Percentiles rank a stretch among this genome's conserved stretches.
Conservation (phyloP, 2,329 filamentous ascomycete species). For the Colletotrichum orbiculare region DNA sequence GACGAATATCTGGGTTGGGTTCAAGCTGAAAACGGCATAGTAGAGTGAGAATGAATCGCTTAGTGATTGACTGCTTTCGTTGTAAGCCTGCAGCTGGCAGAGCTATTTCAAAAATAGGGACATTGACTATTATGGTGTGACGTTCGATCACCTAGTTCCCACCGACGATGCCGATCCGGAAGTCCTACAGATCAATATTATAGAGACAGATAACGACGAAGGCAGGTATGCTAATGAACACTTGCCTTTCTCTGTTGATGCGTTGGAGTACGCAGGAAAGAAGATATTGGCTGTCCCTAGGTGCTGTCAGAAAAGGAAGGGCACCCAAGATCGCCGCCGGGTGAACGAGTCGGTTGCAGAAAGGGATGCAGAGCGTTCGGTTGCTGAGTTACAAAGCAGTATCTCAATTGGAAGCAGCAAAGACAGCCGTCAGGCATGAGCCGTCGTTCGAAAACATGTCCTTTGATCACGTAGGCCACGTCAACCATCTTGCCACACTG, state of each 20-base stretch:
- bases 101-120: background rate
- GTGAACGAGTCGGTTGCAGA: constrained; percentile 41
- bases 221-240: constrained; percentile 48
- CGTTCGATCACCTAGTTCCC: constrained; percentile 53
- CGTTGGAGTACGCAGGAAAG: constrained; percentile 50
- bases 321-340: constrained; percentile 47
- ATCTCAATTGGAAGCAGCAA: too few species aligned
- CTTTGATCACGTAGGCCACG: too few species aligned
- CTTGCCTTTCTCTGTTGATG: constrained; percentile 48
- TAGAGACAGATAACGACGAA: constrained; percentile 49
- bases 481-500: too few species aligned
- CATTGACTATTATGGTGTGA: constrained; percentile 53
- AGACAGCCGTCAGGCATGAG: too few species aligned
- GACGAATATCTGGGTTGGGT: constrained; percentile 38
- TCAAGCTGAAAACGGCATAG: background rate
- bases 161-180: constrained; percentile 50
- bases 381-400: accelerated
- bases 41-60: background rate
- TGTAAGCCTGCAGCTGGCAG: background rate
- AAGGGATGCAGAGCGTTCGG: background rate
- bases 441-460: too few species aligned
- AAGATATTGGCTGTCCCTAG: constrained; percentile 54
- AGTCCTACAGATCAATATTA: constrained; percentile 54
- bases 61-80: background rate
- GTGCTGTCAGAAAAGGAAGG: constrained; percentile 53